Evolutionary conservation across 768 basidiomycete genomes (phyloP).

Genomic region (Crucibulum laeve): DNA sequence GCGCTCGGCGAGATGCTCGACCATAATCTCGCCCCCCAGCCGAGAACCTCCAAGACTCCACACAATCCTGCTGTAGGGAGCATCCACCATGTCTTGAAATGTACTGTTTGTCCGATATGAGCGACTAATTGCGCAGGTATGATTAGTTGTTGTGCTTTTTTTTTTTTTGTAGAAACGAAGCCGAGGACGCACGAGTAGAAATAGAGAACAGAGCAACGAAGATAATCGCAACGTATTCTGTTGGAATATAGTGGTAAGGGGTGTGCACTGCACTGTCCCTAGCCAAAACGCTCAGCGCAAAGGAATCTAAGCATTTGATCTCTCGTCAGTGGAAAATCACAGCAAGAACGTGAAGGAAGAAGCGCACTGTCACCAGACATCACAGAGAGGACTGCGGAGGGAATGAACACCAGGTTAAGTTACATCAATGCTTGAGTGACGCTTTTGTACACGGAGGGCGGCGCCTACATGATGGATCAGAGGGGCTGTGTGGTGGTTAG

Average conservation of each 20-base stretch:
- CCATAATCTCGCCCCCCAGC: slow-evolving; percentile 56
- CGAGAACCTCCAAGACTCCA: slow-evolving; percentile 46
- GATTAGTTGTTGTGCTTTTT: background rate
- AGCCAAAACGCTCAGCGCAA: no score
- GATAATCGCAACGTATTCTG: slow-evolving; percentile 4
- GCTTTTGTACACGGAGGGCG: no score
- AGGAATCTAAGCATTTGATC: no score
- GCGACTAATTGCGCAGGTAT: slow-evolving; percentile 27
- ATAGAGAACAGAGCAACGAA: slow-evolving; percentile 6
- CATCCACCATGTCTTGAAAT: slow-evolving; percentile 48
- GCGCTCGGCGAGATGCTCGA: slow-evolving; percentile 26
- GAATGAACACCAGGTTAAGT: no score
- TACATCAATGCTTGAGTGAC: no score
- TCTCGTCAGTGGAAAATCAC: no score
- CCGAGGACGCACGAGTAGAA: slow-evolving; percentile 1
- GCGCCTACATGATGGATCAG: no score
- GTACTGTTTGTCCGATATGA: slow-evolving; percentile 41
- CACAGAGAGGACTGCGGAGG: no score
- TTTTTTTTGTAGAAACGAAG: no score
- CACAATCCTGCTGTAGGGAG: slow-evolving; percentile 42
- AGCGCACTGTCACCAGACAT: no score
- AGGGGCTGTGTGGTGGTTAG: no score
- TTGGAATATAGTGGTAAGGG: slow-evolving; percentile 8
- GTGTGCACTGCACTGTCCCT: slow-evolving; percentile 25
- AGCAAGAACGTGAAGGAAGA: no score